Base-by-base conservation (phyloP, 1,139 yeast species). In the Protomyces pachydermus region DNA sequence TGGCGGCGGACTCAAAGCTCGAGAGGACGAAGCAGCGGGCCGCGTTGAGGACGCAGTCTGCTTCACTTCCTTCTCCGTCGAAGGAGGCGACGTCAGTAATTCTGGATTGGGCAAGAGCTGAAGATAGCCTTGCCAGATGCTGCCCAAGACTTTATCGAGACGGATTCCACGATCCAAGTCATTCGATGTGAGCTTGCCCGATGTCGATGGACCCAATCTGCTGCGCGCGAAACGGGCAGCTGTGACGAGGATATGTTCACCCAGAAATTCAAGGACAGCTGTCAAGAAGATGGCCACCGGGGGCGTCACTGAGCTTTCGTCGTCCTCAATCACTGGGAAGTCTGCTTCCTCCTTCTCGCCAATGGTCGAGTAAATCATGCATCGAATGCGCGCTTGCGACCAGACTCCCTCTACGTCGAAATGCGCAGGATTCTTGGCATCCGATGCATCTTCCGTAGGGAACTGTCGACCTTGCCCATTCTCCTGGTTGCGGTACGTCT, bases 301-400 rank as follows among this genome's bases (percentile, higher is more conserved):
- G 14, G 68, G 67, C n/a, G 67, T 50, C 35, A 66, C 56, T 23
- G 51, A 35, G 23, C 39, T 50, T 20, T 53, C 52, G 23, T 39
- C 61, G 39, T 54, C 34, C 23, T 54, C 35, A 20, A 54, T 32
- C 6, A 39, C 39, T 5, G 61, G 56, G 48, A 51, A 54, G 32
- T 63, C 53, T n/a, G 56, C 56, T 52, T 67, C 68, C 51, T 66
- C 68, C 35, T 63, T 54, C n/a, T 66, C 60, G 23, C 68, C 67
- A 10, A 67, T 63, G 16, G 69, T 65, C 34, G 68, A 67, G 54
- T 66, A 67, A 39, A 66, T 63, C 69, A 67, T 67, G 55, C 69
- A 67, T 23, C 65, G 57, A n/a, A 62, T 39, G 25, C 69, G 68
- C 10, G 66, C 66, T 23, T 48, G 54, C 5, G 51, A 35, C 69